Conservation (phyloP, 129 eudicot genomes). For the Apium graveolens region DNA sequence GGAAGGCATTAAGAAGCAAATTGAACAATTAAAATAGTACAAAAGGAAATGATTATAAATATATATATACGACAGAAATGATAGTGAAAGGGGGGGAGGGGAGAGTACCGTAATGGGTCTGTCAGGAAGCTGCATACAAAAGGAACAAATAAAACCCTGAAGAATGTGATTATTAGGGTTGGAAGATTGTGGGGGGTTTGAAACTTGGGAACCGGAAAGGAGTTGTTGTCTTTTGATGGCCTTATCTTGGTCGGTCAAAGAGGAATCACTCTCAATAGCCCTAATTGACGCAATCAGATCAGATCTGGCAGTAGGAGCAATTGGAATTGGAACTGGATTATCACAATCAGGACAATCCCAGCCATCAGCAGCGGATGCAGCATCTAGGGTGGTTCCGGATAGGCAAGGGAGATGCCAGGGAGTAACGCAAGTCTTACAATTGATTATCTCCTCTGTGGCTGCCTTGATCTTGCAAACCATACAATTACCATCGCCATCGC, state of each 20-base stretch:
- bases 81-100: background rate
- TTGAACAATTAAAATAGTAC: too few species aligned
- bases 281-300: slow-evolving; percentile 45
- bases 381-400: slow-evolving; percentile 47
- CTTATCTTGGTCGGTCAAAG: slow-evolving; percentile 62
- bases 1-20: background rate
- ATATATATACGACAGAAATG: too few species aligned
- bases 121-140: slow-evolving; percentile 81
- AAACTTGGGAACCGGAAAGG: slow-evolving; percentile 34
- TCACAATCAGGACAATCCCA: slow-evolving; percentile 86
- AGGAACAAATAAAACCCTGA: slow-evolving; percentile 54
- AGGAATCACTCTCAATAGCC: slow-evolving; percentile 59
- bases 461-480: slow-evolving; percentile 69
- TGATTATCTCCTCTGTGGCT: slow-evolving; percentile 36
- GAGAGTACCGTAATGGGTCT: slow-evolving; percentile 65
- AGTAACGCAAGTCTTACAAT: slow-evolving; percentile 67
- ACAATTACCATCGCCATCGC: slow-evolving; percentile 74
- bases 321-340: too few species aligned
- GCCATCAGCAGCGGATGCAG: slow-evolving; percentile 15
- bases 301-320: slow-evolving; percentile 21
- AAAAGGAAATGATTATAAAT: too few species aligned
- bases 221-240: slow-evolving; percentile 57
- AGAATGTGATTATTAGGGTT: slow-evolving; percentile 28
- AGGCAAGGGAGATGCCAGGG: slow-evolving; percentile 85
- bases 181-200: slow-evolving; percentile 5